Percentiles rank a stretch among this genome's conserved stretches.
Conservation (phyloP, 148 eudicot genomes). For the Arbutus unedo region DNA sequence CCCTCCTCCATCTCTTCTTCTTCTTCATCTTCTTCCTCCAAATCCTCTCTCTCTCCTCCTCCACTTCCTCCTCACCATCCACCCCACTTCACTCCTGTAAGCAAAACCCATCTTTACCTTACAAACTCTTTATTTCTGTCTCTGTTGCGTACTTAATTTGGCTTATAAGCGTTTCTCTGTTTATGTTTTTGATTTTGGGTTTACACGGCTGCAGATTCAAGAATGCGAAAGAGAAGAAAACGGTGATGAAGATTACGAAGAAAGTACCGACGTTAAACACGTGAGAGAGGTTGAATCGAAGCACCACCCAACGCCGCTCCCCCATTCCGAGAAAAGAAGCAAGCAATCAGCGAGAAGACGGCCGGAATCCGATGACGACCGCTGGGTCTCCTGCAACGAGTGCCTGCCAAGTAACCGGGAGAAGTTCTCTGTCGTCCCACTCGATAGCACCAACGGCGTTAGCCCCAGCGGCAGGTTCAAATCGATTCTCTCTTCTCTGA, state of each 20-base stretch:
- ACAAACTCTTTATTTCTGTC: not conserved
- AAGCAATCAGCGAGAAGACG: conserved; percentile 24
- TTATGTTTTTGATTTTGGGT: not conserved
- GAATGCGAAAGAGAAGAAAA: conserved; percentile 62
- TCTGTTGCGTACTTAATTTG: not conserved
- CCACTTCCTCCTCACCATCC: conserved; percentile 45
- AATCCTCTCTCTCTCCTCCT: conserved; percentile 38
- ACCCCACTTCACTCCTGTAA: conserved; percentile 82
- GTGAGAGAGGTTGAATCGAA: conserved; percentile 1
- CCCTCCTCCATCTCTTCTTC: conserved; percentile 43
- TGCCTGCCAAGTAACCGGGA: conserved; percentile 78
- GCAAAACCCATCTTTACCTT: not conserved
- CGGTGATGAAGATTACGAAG: conserved; percentile 63
- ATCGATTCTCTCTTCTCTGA: conserved; percentile 46
- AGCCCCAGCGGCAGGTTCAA: conserved; percentile 64
- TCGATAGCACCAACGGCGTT: conserved; percentile 31
- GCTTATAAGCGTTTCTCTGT: not conserved
- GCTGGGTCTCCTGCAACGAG: conserved; percentile 59
- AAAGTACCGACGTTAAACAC: conserved; percentile 29
- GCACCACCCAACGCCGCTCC: conserved; percentile 60
- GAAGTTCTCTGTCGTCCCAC: conserved; percentile 53
- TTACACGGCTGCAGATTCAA: conserved; percentile 53
- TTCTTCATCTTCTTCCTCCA: conserved; percentile 40
- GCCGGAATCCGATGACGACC: conserved; percentile 17
- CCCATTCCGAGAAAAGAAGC: conserved; percentile 18